Evolutionary conservation across 805 yeast species (phyloP).

Genomic region (Teunomyces cretensis): DNA sequence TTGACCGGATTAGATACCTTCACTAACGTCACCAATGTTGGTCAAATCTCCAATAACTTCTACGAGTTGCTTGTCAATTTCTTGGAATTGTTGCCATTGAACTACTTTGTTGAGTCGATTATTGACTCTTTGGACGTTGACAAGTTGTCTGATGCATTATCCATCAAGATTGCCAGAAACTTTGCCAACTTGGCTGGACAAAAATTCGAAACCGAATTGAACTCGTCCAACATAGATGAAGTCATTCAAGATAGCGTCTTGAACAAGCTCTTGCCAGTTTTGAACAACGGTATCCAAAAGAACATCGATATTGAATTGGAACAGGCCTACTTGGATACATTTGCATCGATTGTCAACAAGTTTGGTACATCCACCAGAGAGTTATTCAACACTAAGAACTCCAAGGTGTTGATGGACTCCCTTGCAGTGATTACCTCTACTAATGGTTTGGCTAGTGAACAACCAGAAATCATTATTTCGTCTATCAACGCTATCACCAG

Average conservation of each 20-base stretch:
- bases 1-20: slow-evolving; percentile 39
- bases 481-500: slow-evolving; percentile 72
- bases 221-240: slow-evolving; percentile 42
- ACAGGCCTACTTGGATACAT: slow-evolving; percentile 69
- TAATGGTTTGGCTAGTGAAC: slow-evolving; percentile 52
- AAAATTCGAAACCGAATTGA: slow-evolving; percentile 69
- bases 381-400: slow-evolving; percentile 38
- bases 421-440: slow-evolving; percentile 50
- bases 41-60: slow-evolving; percentile 38
- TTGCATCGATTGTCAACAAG: slow-evolving; percentile 61
- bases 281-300: slow-evolving; percentile 40
- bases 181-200: slow-evolving; percentile 60
- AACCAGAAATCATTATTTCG: slow-evolving; percentile 67
- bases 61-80: slow-evolving; percentile 60
- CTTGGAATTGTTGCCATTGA: slow-evolving; percentile 72
- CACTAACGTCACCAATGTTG: slow-evolving; percentile 15
- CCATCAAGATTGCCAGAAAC: slow-evolving; percentile 56
- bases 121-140: slow-evolving; percentile 34
- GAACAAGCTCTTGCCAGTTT: slow-evolving; percentile 47
- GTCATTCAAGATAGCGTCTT: slow-evolving; percentile 52
- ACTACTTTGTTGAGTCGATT: slow-evolving; percentile 66
- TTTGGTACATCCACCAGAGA: slow-evolving; percentile 45
- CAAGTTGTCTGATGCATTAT: slow-evolving; percentile 34
- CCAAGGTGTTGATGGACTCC: slow-evolving; percentile 46
- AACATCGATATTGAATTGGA: slow-evolving; percentile 49